Evolutionary conservation across 2,329 filamentous ascomycete species (phyloP).

Genomic region (Aspergillus melleus): DNA sequence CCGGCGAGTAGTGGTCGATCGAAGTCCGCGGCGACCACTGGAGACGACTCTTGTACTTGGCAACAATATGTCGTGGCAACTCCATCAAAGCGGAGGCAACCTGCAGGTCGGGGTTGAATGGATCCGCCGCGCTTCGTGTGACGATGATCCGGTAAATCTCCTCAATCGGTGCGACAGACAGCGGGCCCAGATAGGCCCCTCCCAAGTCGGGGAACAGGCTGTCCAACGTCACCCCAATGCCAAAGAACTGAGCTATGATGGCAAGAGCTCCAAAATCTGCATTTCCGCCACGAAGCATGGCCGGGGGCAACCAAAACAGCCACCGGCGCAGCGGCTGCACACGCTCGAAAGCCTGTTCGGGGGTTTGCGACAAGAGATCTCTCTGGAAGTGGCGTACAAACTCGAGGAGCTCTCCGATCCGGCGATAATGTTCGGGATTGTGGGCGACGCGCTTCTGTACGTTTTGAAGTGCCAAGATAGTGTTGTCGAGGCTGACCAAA

Average conservation of each 20-base stretch:
- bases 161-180: conserved; percentile 79
- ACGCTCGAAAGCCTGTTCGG: conserved; percentile 85
- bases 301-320: conserved; percentile 93
- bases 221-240: conserved; percentile 81
- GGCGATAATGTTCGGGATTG: conserved; percentile 67
- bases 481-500: conserved; percentile 65
- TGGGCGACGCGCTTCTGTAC: conserved; percentile 65
- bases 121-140: conserved; percentile 63
- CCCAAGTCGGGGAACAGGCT: conserved; percentile 90
- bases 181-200: conserved; percentile 79
- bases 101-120: conserved; percentile 58
- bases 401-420: conserved; percentile 67
- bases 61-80: conserved; percentile 68
- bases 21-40: conserved; percentile 55
- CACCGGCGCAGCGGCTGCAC: conserved; percentile 85
- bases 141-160: conserved; percentile 78
- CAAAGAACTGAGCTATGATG: conserved; percentile 89
- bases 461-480: conserved; percentile 61
- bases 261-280: conserved; percentile 76
- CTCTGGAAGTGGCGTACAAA: conserved; percentile 73
- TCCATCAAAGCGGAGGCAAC: conserved; percentile 69
- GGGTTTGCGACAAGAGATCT: conserved; percentile 67
- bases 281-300: conserved; percentile 74
- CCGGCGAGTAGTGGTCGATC: conserved; percentile 38
- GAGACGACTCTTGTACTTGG: conserved; percentile 68